Conservation (phyloP, 768 basidiomycete species). For the Omphalotus guepiniiformis region DNA sequence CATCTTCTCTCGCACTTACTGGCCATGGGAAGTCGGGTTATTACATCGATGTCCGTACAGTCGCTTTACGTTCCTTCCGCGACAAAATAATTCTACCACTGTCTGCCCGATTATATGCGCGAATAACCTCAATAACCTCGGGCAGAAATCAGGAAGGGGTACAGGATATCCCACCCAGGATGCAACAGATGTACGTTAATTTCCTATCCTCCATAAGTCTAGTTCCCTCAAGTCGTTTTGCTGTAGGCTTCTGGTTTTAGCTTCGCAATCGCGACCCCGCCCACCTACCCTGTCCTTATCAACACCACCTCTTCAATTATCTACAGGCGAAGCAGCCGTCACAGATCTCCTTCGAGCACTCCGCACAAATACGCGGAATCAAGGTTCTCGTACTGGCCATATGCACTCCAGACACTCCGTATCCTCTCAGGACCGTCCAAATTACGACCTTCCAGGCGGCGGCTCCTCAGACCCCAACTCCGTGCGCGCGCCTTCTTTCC, state of each 20-base stretch:
- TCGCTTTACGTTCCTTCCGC: conserved; percentile 77
- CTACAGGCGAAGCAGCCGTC: conserved; percentile 64
- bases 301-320: conserved; percentile 49
- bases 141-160: conserved; percentile 43
- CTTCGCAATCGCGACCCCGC: conserved; percentile 62
- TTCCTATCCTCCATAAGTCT: neutral
- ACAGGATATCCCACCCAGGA: conserved; percentile 54
- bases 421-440: too few species aligned
- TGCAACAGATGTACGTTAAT: conserved; percentile 72
- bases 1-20: conserved; percentile 25
- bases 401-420: too few species aligned
- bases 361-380: too few species aligned
- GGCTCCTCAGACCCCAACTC: neutral
- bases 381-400: too few species aligned
- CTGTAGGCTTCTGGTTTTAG: conserved; percentile 67
- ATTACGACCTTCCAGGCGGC: too few species aligned
- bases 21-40: conserved; percentile 31
- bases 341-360: conserved; percentile 61
- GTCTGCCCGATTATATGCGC: conserved; percentile 47
- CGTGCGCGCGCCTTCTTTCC: conserved; percentile 65
- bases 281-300: conserved; percentile 59
- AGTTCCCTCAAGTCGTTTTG: conserved; percentile 10
- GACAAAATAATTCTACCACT: conserved; percentile 75
- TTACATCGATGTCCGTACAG: conserved; percentile 74
- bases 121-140: conserved; percentile 45